These are phyloP conservation scores for Phytophthora palmivora DNA, from an alignment of 352 stramenopile species.

Conservation along the genomic window DNA sequence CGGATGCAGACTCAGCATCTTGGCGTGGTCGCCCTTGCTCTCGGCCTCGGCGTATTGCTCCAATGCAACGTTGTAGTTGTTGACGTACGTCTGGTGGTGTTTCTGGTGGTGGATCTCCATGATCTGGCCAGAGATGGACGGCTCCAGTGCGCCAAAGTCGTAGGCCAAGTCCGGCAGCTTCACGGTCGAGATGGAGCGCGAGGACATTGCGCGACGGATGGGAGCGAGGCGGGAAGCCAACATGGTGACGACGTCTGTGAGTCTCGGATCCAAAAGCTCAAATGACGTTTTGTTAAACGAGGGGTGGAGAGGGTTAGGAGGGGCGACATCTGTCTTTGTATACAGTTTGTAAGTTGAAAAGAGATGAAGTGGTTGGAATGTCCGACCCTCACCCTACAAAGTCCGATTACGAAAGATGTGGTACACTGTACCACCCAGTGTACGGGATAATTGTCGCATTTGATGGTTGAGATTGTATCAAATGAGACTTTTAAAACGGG, in stretches of 20 bases:
- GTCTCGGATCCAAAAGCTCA: slow-evolving; percentile 35
- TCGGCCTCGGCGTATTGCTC: slow-evolving; percentile 95
- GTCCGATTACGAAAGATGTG: slow-evolving; percentile 14
- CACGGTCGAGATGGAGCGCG: slow-evolving; percentile 69
- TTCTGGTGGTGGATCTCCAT: slow-evolving; percentile 97
- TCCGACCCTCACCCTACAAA: slow-evolving; percentile 29
- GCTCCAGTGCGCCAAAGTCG: slow-evolving; percentile 89
- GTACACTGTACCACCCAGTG: slow-evolving; percentile 7
- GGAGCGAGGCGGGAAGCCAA: slow-evolving; percentile 30
- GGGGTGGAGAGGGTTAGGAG: slow-evolving; percentile 21
- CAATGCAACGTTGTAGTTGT: slow-evolving; percentile 94
- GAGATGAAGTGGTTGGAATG: slow-evolving; percentile 1
- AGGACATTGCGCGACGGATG: slow-evolving; percentile 14
- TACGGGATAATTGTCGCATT: slow-evolving; percentile 5
- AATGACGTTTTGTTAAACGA: slow-evolving; percentile 35
- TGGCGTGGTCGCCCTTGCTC: slow-evolving; percentile 87
- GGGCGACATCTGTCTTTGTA: slow-evolving; percentile 28
- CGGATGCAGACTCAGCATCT: slow-evolving; percentile 91
- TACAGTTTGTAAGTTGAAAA: neutral
- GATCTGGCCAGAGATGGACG: slow-evolving; percentile 89
- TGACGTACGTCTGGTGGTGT: slow-evolving; percentile 97
- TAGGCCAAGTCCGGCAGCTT: slow-evolving; percentile 88
- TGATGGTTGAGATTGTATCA: neutral
- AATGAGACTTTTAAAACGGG: neutral
- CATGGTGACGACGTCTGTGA: slow-evolving; percentile 19